These are phyloP conservation scores for Lactifluus piperatus DNA, from an alignment of 768 basidiomycete species.

Conservation along the genomic window DNA sequence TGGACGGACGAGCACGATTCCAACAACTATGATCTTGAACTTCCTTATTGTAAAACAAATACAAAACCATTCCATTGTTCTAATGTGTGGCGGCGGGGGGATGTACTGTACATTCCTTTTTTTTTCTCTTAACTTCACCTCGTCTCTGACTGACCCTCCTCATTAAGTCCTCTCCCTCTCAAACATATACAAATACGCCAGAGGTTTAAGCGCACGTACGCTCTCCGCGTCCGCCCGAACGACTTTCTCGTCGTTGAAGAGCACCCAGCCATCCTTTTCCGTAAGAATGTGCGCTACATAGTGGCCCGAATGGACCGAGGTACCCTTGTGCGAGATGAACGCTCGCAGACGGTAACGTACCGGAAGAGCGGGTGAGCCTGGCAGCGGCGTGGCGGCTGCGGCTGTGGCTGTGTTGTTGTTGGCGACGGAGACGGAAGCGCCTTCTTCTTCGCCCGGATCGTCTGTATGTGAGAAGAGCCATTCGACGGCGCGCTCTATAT, in stretches of 20 bases:
- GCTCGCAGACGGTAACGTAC: conserved; percentile 77
- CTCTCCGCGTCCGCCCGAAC: conserved; percentile 81
- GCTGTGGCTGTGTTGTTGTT: no score
- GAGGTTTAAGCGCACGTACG: conserved; percentile 63
- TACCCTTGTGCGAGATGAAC: conserved; percentile 96
- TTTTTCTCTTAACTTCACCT: no score
- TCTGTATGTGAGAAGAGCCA: conserved; percentile 95
- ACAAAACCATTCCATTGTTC: no score
- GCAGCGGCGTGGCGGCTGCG: background rate
- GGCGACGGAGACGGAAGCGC: no score
- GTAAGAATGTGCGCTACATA: conserved; percentile 75
- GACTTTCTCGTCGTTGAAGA: conserved; percentile 97
- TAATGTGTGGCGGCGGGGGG: no score
- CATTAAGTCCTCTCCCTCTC: conserved; percentile 38
- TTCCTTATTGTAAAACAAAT: no score
- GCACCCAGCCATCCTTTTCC: conserved; percentile 59
- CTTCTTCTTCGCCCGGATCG: conserved; percentile 59
- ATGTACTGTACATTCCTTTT: no score
- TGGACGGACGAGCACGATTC: no score
- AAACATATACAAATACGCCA: conserved; percentile 94
- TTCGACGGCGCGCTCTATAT: conserved; percentile 82
- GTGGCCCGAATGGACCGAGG: conserved; percentile 90
- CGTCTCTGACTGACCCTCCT: no score
- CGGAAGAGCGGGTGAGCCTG: conserved; percentile 49
- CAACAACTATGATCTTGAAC: no score